phyloP scores from a whole-genome alignment of 306 rosid species.

The Lathyrus oleraceus region DNA sequence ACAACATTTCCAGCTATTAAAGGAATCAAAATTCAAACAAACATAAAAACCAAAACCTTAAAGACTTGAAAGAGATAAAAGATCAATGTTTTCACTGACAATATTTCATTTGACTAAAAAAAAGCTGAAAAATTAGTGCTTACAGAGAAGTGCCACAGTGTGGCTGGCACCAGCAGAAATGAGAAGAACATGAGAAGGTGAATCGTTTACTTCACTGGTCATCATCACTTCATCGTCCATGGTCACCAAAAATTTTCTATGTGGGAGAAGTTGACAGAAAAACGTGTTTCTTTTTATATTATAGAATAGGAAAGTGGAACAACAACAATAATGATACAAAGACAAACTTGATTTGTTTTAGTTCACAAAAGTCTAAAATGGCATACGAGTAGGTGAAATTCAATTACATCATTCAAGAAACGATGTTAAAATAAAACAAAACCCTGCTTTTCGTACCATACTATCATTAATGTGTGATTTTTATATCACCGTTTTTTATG shows the following conservation, averaged over 20 bases:
- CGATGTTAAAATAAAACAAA: not conserved
- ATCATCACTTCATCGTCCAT: slow-evolving; percentile 48
- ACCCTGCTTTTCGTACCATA: not conserved
- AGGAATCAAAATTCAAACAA: slow-evolving; percentile 25
- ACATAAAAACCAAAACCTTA: not conserved
- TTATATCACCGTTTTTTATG: not conserved
- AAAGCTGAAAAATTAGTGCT: slow-evolving; percentile 17
- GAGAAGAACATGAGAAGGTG: slow-evolving; percentile 64
- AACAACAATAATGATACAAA: not conserved
- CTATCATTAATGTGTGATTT: not conserved
- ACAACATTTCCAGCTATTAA: slow-evolving; percentile 78
- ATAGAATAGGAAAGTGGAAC: not conserved
- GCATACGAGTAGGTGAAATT: slow-evolving; percentile 3
- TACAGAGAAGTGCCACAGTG: slow-evolving; percentile 85
- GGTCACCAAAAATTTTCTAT: slow-evolving; percentile 14
- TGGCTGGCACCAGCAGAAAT: slow-evolving; percentile 96
- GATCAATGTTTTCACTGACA: not conserved
- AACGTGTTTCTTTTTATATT: not conserved
- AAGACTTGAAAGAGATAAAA: not conserved
- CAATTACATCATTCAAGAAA: slow-evolving; percentile 8
- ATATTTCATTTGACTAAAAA: not conserved
- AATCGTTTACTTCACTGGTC: slow-evolving; percentile 44
- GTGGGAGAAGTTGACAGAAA: not conserved
- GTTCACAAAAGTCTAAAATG: not conserved
- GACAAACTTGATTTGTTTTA: not conserved